These are phyloP conservation scores for Tephrocybe sp. DNA, from an alignment of 768 basidiomycete species.

Conservation along the genomic window DNA sequence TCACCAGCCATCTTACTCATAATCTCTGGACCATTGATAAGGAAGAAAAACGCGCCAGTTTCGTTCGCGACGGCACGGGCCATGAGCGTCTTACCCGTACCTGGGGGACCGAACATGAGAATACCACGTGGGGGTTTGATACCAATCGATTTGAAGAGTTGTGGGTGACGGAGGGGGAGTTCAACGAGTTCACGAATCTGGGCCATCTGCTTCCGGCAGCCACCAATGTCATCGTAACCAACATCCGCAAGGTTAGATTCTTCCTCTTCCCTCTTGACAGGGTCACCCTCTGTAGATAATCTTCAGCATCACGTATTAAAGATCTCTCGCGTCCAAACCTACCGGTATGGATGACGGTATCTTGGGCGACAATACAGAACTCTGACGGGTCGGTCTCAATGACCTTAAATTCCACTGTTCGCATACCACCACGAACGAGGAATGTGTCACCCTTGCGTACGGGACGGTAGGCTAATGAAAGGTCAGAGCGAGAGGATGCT, in stretches of 20 bases:
- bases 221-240: slow-evolving; percentile 99
- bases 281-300: slow-evolving; percentile 78
- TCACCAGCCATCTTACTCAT: slow-evolving; percentile 99
- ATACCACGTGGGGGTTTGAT: slow-evolving; percentile 99
- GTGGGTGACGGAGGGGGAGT: slow-evolving; percentile 95
- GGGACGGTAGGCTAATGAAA: slow-evolving; percentile 74
- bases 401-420: slow-evolving; percentile 99
- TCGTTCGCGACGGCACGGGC: slow-evolving; percentile 99
- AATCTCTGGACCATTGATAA: slow-evolving; percentile 99
- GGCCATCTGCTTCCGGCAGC: slow-evolving; percentile 99
- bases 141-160: slow-evolving; percentile 99
- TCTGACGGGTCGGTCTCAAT: slow-evolving; percentile 98
- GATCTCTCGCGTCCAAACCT: slow-evolving; percentile 15
- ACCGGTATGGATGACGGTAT: slow-evolving; percentile 96
- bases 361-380: slow-evolving; percentile 98
- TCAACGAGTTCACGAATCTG: slow-evolving; percentile 99
- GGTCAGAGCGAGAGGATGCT: background rate
- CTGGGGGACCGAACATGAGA: slow-evolving; percentile 97
- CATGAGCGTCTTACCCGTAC: slow-evolving; percentile 99
- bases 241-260: slow-evolving; percentile 96
- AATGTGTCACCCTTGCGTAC: slow-evolving; percentile 98
- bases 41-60: slow-evolving; percentile 99
- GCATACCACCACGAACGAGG: slow-evolving; percentile 97
- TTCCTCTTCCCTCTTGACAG: slow-evolving; percentile 98
- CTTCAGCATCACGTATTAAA: slow-evolving; percentile 15